Evolutionary conservation across 225 moss, liverwort and hornwort species (phyloP), one percentile per base, ranked within the genome.

Genomic region (Neckera pumila): DNA sequence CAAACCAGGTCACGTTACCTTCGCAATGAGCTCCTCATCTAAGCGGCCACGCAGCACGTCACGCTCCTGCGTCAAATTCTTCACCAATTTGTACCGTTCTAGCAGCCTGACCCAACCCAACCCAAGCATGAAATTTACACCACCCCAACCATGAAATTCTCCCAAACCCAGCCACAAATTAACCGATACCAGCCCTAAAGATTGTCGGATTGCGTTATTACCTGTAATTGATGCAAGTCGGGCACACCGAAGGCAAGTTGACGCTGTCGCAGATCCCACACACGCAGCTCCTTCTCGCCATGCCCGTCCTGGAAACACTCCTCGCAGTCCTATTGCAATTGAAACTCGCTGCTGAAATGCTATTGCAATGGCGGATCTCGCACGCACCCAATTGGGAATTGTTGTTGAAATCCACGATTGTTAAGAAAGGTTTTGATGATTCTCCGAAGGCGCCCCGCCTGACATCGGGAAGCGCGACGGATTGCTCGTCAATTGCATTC

Each of bases 191-290:
- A 31, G 15, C 1, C 64, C 25, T 11, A 11, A 11, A 25, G 15
- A 47, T 17, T 49, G 5, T 17, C 17, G 36, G n/a, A 20, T 47
- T 79, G 43, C 36, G 42, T 34, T 6, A 8, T 56, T 74, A 95
- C 95, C 95, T 95, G 89, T 88, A 74, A 89, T 96, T 97, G 93
- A 95, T 92, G 90, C 98, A 98, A 25, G 91, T 79, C 42, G 95
- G 65, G 93, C 98, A 98, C 45, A 91, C 92, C 17, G 98, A 93
- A 43, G 97, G 94, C 40, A 93, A 91, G 89, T 96, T 98, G 64
- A 82, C 91, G 84, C 85, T 90, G 72, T 95, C 97, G 92, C 98
- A 98, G 67, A 97, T 92, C 72, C 97, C 96, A 65, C 98, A 98
- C 36, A 92, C 90, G 83, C 90, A 93, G 87, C 91, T 91, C 76